Percentiles rank a stretch among this genome's conserved stretches.
These are phyloP conservation scores for Blastomyces silverae DNA, from an alignment of 2,329 filamentous ascomycete genomes.

Conservation along the genomic window DNA sequence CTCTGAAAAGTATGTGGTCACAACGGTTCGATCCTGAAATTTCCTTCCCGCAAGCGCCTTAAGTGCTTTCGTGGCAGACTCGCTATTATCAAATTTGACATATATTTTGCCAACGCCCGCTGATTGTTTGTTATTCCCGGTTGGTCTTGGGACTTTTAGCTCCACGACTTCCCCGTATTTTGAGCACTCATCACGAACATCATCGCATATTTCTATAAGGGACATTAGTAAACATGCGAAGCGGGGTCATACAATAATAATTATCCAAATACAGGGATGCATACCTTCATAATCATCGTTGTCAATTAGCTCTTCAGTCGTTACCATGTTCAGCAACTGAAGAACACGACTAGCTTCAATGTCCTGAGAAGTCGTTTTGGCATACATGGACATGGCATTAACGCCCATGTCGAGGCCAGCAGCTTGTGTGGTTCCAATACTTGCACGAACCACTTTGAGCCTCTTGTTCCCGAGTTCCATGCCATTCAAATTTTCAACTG, in stretches of 20 bases:
- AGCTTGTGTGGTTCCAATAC: conserved; percentile 89
- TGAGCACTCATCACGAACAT: conserved; percentile 83
- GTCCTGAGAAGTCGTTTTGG: conserved; percentile 74
- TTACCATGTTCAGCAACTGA: conserved; percentile 97
- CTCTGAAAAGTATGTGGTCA: conserved; percentile 94
- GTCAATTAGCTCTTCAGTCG: conserved; percentile 86
- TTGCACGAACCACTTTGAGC: conserved; percentile 80
- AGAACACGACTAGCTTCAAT: conserved; percentile 76
- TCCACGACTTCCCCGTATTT: conserved; percentile 82
- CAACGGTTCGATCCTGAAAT: conserved; percentile 92
- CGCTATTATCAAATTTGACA: conserved; percentile 78
- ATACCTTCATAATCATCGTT: conserved; percentile 91
- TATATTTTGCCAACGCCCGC: conserved; percentile 96
- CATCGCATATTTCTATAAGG: conserved; percentile 80
- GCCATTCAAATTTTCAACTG: conserved; percentile 82
- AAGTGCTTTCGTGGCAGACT: conserved; percentile 75
- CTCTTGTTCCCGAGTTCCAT: conserved; percentile 87
- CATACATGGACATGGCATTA: conserved; percentile 95
- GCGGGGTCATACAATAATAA: neutral
- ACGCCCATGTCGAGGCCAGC: conserved; percentile 90
- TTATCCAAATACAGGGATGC: conserved; percentile 21
- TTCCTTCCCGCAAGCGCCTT: conserved; percentile 88
- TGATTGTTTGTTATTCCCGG: conserved; percentile 72
- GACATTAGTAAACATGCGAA: neutral
- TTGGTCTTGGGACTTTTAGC: conserved; percentile 88